phyloP scores from a whole-genome alignment of 345 rosid species.

The Eucalyptus sp. region DNA sequence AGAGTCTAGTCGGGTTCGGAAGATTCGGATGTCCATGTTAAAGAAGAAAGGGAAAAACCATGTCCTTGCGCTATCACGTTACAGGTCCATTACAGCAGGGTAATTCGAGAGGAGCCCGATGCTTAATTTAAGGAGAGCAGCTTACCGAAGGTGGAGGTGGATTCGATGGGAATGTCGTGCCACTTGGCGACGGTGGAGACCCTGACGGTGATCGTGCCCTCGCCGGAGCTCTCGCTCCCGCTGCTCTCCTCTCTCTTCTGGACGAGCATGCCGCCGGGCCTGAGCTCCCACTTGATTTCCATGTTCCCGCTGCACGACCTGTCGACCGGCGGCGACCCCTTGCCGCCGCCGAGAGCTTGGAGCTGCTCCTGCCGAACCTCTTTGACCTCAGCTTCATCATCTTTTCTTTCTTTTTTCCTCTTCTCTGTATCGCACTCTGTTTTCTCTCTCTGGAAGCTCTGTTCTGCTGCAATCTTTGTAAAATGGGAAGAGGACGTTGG shows the following conservation, averaged over 20 bases:
- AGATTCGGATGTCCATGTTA: not conserved
- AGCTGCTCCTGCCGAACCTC: constrained; percentile 45
- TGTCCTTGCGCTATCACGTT: not conserved
- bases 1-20: not conserved
- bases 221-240: constrained; percentile 6
- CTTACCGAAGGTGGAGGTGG: constrained; percentile 87
- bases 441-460: not conserved
- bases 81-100: too few relatives aligned
- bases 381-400: constrained; percentile 69
- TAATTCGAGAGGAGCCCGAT: not conserved
- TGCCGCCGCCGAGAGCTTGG: constrained; percentile 40
- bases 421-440: not conserved
- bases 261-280: constrained; percentile 95
- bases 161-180: constrained; percentile 65
- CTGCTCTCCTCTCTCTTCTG: constrained; percentile 53
- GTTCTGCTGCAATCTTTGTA: not conserved
- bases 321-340: constrained; percentile 8
- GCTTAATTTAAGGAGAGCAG: not conserved
- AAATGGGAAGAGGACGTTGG: not conserved
- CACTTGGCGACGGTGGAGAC: constrained; percentile 60
- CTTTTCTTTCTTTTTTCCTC: not conserved
- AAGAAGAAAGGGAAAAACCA: not conserved
- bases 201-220: constrained; percentile 41
- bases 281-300: constrained; percentile 79
- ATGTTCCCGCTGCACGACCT: constrained; percentile 1